phyloP scores from a whole-genome alignment of 2,329 filamentous ascomycete genomes.

The Nigrospora sphaerica region DNA sequence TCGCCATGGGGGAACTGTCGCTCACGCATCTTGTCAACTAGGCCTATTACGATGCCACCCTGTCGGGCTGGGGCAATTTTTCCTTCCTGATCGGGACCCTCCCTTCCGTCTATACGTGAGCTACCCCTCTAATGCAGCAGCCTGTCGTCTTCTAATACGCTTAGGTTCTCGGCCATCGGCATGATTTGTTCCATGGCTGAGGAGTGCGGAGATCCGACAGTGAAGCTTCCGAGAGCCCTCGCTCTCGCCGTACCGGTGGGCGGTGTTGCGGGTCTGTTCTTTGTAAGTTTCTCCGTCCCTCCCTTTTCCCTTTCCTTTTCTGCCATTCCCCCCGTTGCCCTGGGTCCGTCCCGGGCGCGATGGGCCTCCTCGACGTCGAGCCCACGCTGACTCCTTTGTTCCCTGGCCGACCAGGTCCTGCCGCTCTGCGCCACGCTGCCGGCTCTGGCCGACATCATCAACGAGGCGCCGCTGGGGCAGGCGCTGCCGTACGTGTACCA shows the following conservation, averaged over 20 bases:
- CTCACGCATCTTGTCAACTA: slow-evolving; percentile 1
- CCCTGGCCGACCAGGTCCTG: slow-evolving; percentile 26
- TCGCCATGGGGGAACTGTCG: background rate
- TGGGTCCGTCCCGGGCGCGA: background rate
- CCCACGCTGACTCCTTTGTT: background rate
- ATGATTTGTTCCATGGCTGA: slow-evolving; percentile 59
- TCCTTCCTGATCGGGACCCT: slow-evolving; percentile 57
- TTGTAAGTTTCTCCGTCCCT: slow-evolving; percentile 20
- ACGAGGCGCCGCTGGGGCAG: slow-evolving; percentile 40
- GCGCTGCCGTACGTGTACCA: slow-evolving; percentile 47
- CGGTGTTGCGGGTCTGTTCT: slow-evolving; percentile 46
- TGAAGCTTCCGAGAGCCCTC: slow-evolving; percentile 45
- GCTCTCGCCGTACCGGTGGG: slow-evolving; percentile 44
- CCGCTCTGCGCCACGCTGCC: slow-evolving; percentile 41
- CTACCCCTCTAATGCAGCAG: too few species aligned
- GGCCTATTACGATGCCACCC: slow-evolving; percentile 46
- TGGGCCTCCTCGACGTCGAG: too few species aligned
- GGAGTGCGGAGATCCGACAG: slow-evolving; percentile 44
- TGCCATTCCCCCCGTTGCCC: too few species aligned
- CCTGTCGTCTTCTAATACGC: too few species aligned
- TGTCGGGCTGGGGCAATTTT: slow-evolving; percentile 52
- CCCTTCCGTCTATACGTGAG: slow-evolving; percentile 45
- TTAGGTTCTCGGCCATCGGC: slow-evolving; percentile 48
- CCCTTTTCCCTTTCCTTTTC: background rate
- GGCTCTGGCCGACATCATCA: slow-evolving; percentile 32